Evolutionary conservation across 106 monocot species (phyloP).

Genomic region (Iris macrosiphon): DNA sequence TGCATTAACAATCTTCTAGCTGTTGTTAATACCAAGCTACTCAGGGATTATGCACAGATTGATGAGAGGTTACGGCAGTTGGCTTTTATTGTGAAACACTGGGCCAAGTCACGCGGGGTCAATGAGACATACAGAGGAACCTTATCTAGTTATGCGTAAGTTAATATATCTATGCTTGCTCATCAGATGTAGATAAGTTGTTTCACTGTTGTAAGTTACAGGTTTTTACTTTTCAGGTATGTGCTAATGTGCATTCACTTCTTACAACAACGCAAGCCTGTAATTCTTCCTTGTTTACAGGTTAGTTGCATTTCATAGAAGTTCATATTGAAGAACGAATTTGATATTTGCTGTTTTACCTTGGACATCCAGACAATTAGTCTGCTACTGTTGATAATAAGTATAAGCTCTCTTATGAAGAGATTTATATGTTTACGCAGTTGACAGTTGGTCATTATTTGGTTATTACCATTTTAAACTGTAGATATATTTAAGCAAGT

Average conservation of each 20-base stretch:
- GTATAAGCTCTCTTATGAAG: too few relatives aligned
- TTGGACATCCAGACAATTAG: not conserved
- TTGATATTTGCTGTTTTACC: not conserved
- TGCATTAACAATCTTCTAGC: conserved; percentile 97
- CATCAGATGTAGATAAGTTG: not conserved
- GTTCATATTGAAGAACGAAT: conserved; percentile 1
- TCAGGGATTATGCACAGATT: conserved; percentile 85
- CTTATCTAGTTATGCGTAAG: conserved; percentile 98
- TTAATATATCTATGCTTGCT: conserved; percentile 4
- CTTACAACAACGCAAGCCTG: conserved; percentile 72
- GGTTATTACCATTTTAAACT: too few relatives aligned
- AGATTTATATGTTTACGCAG: too few relatives aligned
- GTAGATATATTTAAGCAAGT: too few relatives aligned
- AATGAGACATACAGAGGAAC: conserved; percentile 99
- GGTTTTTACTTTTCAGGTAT: conserved; percentile 44
- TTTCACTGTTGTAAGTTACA: too few relatives aligned
- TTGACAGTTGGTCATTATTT: too few relatives aligned
- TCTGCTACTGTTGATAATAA: not conserved
- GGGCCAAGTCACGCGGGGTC: conserved; percentile 89
- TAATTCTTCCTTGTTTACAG: conserved; percentile 98
- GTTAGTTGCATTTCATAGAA: conserved; percentile 28
- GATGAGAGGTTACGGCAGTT: conserved; percentile 81
- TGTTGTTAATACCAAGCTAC: conserved; percentile 94
- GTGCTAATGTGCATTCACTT: conserved; percentile 99
- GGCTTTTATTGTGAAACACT: conserved; percentile 93